A percentile compares a stretch with the other conserved stretches of the same genome.
Conservation (phyloP, 1,139 yeast species). For the Candida tetrigidarum region DNA sequence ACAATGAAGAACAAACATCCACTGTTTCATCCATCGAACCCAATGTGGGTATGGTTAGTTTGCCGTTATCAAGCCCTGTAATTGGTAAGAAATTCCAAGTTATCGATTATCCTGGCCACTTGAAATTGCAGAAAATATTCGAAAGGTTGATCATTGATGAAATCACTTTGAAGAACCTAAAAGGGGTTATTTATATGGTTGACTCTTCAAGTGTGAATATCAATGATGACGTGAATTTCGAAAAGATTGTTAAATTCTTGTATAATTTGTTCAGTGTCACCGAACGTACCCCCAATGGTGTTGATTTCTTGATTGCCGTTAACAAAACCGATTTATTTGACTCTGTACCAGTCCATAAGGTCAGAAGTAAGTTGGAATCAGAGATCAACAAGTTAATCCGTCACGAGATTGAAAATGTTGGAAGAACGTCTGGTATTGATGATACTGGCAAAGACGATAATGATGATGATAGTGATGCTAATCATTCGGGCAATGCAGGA, state of each 20-base stretch:
- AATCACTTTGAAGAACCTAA: slow-evolving; percentile 47
- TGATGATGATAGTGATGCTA: slow-evolving; percentile 29
- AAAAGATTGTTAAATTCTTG: slow-evolving; percentile 52
- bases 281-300: slow-evolving; percentile 64
- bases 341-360: slow-evolving; percentile 68
- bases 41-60: slow-evolving; percentile 29
- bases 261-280: slow-evolving; percentile 58
- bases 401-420: slow-evolving; percentile 37
- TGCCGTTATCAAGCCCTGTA: slow-evolving; percentile 40
- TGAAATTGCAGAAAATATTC: slow-evolving; percentile 62
- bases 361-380: slow-evolving; percentile 59
- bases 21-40: slow-evolving; percentile 53
- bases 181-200: slow-evolving; percentile 73
- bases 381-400: slow-evolving; percentile 65
- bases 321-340: slow-evolving; percentile 87
- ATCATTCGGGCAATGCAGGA: slow-evolving; percentile 23
- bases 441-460: slow-evolving; percentile 32
- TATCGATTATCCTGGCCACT: slow-evolving; percentile 87
- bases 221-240: slow-evolving; percentile 40
- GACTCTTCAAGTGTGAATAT: slow-evolving; percentile 56
- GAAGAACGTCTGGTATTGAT: slow-evolving; percentile 41
- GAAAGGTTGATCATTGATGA: slow-evolving; percentile 47
- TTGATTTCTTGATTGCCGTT: slow-evolving; percentile 75
- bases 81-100: slow-evolving; percentile 47
- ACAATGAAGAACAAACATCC: slow-evolving; percentile 20